Evolutionary conservation across 1,284 basidiomycete genomes (phyloP).

Genomic region (Trametes versicolor): DNA sequence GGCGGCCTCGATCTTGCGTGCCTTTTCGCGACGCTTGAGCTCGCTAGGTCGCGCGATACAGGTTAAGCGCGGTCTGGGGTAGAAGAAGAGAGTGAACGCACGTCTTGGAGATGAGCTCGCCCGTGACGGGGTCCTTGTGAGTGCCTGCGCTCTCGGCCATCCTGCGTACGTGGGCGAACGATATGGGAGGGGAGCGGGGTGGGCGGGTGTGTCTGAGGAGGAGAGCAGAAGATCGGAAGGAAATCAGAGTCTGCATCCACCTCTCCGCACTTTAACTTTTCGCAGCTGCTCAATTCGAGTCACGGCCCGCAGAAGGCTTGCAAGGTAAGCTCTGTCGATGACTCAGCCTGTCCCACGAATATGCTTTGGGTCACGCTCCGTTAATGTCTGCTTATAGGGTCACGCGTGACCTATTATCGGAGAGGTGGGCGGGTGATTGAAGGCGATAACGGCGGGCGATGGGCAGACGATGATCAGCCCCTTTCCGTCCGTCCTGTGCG

Average conservation of each 20-base stretch:
- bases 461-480: neutral
- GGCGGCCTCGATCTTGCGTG: constrained; percentile 84
- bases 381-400: neutral
- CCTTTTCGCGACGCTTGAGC: constrained; percentile 90
- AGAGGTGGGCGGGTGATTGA: neutral
- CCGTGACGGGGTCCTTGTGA: constrained; percentile 89
- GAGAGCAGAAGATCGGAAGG: constrained; percentile 36
- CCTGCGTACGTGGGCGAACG: constrained; percentile 36
- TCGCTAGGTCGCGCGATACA: constrained; percentile 65
- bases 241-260: constrained; percentile 45
- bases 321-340: constrained; percentile 4
- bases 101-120: constrained; percentile 96
- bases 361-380: constrained; percentile 13
- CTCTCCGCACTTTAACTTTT: constrained; percentile 33
- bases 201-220: constrained; percentile 22
- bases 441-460: constrained; percentile 11
- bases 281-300: constrained; percentile 25
- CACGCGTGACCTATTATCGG: constrained; percentile 21
- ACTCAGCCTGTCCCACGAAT: constrained; percentile 28
- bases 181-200: constrained; percentile 15
- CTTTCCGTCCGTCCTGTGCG: neutral
- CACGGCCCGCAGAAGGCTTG: constrained; percentile 17
- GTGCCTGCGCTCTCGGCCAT: constrained; percentile 64
- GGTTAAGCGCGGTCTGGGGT: constrained; percentile 34
- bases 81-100: constrained; percentile 52